A percentile compares a stretch with the other conserved stretches of the same genome.
phyloP scores from a whole-genome alignment of 2,329 filamentous ascomycete genomes.

The Cordyceps farinosa region DNA sequence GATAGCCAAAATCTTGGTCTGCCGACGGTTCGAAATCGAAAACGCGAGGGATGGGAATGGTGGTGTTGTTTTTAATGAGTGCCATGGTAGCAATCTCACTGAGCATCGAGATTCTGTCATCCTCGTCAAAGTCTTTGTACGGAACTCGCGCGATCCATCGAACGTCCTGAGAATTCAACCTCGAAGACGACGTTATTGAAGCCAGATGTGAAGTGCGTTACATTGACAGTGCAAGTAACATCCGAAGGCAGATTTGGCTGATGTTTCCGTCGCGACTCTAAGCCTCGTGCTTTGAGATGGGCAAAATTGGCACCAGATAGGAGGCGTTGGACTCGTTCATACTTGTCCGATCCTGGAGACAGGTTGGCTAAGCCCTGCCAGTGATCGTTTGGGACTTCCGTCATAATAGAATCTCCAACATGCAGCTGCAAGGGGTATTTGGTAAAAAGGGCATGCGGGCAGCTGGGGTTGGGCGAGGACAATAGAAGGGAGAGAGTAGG shows the following conservation, averaged over 20 bases:
- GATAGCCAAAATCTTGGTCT: constrained; percentile 26
- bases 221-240: constrained; percentile 12
- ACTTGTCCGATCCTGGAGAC: constrained; percentile 19
- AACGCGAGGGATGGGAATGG: constrained; percentile 24
- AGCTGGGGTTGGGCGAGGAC: no score
- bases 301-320: constrained; percentile 21
- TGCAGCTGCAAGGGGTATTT: background rate
- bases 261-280: background rate
- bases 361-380: constrained; percentile 20
- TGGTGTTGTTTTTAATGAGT: constrained; percentile 22
- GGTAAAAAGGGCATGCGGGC: background rate
- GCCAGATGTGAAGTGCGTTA: constrained; percentile 22
- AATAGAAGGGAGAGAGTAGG: no score
- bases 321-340: constrained; percentile 21
- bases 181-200: constrained; percentile 28
- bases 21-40: constrained; percentile 24
- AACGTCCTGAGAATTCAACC: constrained; percentile 26
- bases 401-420: background rate
- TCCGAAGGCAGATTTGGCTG: background rate
- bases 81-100: constrained; percentile 31
- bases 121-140: constrained; percentile 20
- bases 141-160: constrained; percentile 27
- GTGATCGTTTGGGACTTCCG: background rate
- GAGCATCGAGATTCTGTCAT: constrained; percentile 24
- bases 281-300: constrained; percentile 20